Evolutionary conservation across 116 monocot genomes (phyloP).

Genomic region (Cymodocea nodosa): DNA sequence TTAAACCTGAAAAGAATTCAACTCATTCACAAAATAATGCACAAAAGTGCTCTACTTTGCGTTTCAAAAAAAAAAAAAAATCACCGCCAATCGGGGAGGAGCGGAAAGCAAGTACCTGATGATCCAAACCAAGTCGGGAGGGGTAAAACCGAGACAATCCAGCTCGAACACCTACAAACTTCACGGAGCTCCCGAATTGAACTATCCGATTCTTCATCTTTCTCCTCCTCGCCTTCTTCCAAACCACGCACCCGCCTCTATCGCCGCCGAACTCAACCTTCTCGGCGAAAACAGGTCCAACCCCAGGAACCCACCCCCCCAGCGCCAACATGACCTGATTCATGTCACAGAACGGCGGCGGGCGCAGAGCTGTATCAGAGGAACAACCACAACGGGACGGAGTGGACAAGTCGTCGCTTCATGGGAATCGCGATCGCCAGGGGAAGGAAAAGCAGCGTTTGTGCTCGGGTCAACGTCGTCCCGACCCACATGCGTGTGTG

Average conservation of each 20-base stretch:
- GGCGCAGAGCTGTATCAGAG: neutral
- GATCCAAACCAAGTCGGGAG: conserved; percentile 51
- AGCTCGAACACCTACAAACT: conserved; percentile 23
- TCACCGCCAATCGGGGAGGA: neutral
- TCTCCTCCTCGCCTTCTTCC: conserved; percentile 17
- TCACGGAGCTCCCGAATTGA: neutral
- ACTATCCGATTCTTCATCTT: neutral
- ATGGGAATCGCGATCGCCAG: too few relatives aligned
- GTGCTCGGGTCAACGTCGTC: neutral
- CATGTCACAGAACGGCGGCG: conserved; percentile 1
- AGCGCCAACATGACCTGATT: conserved; percentile 8
- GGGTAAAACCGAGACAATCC: conserved; percentile 39
- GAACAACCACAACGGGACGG: neutral
- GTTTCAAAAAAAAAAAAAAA: neutral
- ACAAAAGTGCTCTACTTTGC: neutral
- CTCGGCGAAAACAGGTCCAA: neutral
- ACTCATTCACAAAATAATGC: neutral
- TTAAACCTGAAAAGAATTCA: too few relatives aligned
- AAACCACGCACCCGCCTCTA: neutral
- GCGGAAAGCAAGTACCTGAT: conserved; percentile 26
- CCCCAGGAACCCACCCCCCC: neutral
- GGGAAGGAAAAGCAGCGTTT: too few relatives aligned
- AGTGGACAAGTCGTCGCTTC: neutral
- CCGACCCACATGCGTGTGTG: neutral
- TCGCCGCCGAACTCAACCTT: neutral